Evolutionary conservation across 257 asterid genomes (phyloP).

Genomic region (Agastache rugosa): DNA sequence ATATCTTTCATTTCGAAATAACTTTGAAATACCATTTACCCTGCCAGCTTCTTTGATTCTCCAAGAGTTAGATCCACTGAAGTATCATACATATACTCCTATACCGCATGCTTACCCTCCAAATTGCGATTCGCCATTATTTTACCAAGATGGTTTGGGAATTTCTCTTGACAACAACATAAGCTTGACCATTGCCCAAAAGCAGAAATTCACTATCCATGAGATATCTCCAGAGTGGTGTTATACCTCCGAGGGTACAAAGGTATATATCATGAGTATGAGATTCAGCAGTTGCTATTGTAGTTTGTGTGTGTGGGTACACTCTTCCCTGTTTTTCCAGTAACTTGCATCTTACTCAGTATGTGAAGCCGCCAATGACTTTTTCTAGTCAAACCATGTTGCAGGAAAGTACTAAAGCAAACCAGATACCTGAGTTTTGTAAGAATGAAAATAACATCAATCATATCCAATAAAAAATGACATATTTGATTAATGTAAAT

Average conservation of each 20-base stretch:
- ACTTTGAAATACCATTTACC: constrained; percentile 36
- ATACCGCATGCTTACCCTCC: constrained; percentile 43
- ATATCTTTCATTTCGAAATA: constrained; percentile 27
- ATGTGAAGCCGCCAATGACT: constrained; percentile 8
- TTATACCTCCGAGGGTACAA: constrained; percentile 75
- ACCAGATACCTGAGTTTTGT: too few relatives aligned
- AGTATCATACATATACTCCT: constrained; percentile 50
- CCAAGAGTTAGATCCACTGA: constrained; percentile 50
- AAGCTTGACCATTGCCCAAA: constrained; percentile 61
- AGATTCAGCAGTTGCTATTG: constrained; percentile 25
- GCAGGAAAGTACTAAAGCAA: too few relatives aligned
- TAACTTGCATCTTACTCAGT: neutral
- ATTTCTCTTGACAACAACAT: constrained; percentile 54
- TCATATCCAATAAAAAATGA: too few relatives aligned
- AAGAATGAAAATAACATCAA: too few relatives aligned
- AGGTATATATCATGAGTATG: constrained; percentile 53
- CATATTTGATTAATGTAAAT: too few relatives aligned
- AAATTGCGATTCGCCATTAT: constrained; percentile 47
- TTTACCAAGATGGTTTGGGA: constrained; percentile 60
- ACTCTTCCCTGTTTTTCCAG: neutral
- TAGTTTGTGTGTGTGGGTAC: constrained; percentile 9
- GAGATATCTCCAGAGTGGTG: constrained; percentile 97
- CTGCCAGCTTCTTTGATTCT: constrained; percentile 53
- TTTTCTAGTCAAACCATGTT: neutral
- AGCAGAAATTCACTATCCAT: constrained; percentile 78